Evolutionary conservation across 2,329 filamentous ascomycete genomes (phyloP).

Genomic region (Paraphoma sp.): DNA sequence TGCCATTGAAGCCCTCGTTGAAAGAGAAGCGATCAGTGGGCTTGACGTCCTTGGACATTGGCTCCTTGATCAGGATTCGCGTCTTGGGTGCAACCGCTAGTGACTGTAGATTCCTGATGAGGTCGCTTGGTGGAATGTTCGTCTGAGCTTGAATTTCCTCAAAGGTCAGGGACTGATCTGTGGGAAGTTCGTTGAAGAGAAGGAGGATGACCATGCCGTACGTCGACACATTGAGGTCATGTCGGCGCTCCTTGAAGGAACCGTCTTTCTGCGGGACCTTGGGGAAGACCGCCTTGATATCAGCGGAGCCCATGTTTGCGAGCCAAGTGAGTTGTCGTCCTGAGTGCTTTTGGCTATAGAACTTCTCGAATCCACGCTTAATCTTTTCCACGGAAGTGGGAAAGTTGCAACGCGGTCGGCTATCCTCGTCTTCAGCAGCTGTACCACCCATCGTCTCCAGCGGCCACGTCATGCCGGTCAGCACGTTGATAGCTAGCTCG

Average conservation of each 20-base stretch:
- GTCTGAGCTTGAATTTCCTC: conserved; percentile 86
- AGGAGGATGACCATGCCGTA: conserved; percentile 90
- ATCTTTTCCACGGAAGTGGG: conserved; percentile 76
- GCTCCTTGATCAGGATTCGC: conserved; percentile 79
- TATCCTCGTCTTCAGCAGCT: conserved; percentile 56
- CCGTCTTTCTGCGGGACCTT: conserved; percentile 74
- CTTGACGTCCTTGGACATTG: conserved; percentile 78
- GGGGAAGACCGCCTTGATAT: conserved; percentile 81
- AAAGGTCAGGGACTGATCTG: conserved; percentile 60
- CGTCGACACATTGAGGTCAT: conserved; percentile 91
- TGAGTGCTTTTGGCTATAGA: conserved; percentile 85
- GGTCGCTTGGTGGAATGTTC: conserved; percentile 75
- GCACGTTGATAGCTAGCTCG: conserved; percentile 82
- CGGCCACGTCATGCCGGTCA: conserved; percentile 96
- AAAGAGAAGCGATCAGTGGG: conserved; percentile 79
- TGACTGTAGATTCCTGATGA: conserved; percentile 80
- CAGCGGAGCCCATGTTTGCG: conserved; percentile 78
- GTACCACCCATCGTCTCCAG: conserved; percentile 78
- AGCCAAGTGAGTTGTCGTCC: conserved; percentile 90
- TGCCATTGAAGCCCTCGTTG: conserved; percentile 82
- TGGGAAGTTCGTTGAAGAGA: conserved; percentile 81
- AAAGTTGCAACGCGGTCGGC: conserved; percentile 69
- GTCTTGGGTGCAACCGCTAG: conserved; percentile 85
- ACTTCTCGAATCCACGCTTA: conserved; percentile 85
- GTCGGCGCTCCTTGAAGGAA: conserved; percentile 70